Conservation (phyloP, 139 green algal species). For the Eudorina sp. region DNA sequence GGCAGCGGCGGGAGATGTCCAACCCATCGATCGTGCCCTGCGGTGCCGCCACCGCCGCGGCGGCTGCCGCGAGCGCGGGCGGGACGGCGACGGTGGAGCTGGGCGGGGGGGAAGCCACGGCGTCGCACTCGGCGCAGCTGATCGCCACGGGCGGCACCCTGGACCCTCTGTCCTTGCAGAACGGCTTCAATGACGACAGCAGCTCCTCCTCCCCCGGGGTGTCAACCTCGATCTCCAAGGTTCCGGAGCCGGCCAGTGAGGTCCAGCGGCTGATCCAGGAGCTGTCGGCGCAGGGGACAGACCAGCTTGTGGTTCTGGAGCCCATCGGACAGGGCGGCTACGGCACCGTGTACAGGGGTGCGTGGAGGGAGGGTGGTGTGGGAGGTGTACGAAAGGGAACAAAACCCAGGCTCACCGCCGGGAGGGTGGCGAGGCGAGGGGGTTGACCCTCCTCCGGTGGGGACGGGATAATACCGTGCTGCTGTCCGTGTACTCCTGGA, state of each 20-base stretch:
- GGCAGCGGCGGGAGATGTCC: background rate
- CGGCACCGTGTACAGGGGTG: slow-evolving; percentile 54
- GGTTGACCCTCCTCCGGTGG: too few relatives aligned
- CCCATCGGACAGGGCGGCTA: slow-evolving; percentile 57
- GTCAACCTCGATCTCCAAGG: background rate
- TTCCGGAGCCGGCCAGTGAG: slow-evolving; percentile 40
- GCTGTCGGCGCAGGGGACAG: background rate
- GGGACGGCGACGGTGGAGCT: background rate
- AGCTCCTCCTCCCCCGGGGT: background rate
- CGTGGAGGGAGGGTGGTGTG: too few relatives aligned
- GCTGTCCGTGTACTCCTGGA: too few relatives aligned
- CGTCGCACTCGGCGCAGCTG: background rate
- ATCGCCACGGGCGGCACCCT: slow-evolving; percentile 9
- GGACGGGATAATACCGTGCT: too few relatives aligned
- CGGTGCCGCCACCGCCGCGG: background rate
- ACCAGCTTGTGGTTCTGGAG: slow-evolving; percentile 55
- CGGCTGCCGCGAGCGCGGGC: too few relatives aligned
- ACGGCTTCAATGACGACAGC: background rate
- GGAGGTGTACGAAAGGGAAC: too few relatives aligned
- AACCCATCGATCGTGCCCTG: background rate
- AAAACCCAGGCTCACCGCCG: too few relatives aligned
- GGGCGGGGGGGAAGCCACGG: background rate
- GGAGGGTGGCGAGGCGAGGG: too few relatives aligned
- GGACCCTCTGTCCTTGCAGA: background rate
- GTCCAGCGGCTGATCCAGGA: slow-evolving; percentile 45